Base-by-base conservation (phyloP, 768 basidiomycete genomes). In the Cyclocybe cylindracea region DNA sequence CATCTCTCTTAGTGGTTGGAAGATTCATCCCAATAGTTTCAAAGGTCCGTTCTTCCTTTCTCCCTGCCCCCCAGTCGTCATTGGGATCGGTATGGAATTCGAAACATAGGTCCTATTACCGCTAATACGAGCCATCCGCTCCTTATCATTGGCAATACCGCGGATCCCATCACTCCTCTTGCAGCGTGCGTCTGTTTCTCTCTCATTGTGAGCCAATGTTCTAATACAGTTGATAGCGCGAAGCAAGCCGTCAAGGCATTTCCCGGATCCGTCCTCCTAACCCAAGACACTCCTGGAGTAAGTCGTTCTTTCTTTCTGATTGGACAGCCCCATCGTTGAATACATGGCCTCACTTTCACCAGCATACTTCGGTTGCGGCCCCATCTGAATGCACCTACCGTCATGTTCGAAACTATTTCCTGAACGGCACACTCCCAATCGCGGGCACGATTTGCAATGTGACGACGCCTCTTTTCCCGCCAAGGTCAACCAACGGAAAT, bases 271-370 rank as follows among this genome's bases (percentile, higher is more conserved):
- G 67, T 72, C 10, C 70, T 77, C 11, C 58, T 77, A 18, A 74
- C 73, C 7, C 73, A 76, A 47, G 70, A 76, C 24, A 72, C 71
- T 7, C 59, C 67, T 7, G 73, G 75, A 7, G 74, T 77, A 59
- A 10, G 67, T 61, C 19, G 16, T 3, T 10, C 7, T 19, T 31
- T 31, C 18, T 33, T 1, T 7, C 24, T 19, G 18, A n/a, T 34
- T 31, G 11, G 24, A 24, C 24, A 1, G 2, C 24, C 24, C 24
- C 35, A 32, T 36, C 11, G 7, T 10, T 10, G 11, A 29, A 29
- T 14, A 13, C 11, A 32, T 19, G 38, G 32, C 36, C 35, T 24
- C 18, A 44, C 51, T 44, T 33, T 48, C n/a, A 48, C 13, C 35
- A 74, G 69, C 74, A 76, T 54, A 60, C 58, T 37, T 75, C 75